A percentile compares a stretch with the other conserved stretches of the same genome.
Evolutionary conservation across 805 yeast genomes (phyloP).

Genomic region (Citeromyces matritensis): DNA sequence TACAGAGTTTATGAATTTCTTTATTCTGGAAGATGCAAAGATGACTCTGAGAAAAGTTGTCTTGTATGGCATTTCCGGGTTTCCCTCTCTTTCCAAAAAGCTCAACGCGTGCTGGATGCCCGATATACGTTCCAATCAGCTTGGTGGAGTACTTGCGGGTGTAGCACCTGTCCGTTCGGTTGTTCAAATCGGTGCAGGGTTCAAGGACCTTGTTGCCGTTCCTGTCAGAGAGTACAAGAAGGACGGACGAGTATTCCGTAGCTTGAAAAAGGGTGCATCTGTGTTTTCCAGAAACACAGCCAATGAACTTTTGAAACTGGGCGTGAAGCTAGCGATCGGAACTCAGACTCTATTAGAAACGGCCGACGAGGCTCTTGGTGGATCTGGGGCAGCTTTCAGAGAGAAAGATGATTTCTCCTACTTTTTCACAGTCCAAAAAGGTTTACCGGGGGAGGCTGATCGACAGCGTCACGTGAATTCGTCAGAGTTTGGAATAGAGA

Average conservation of each 20-base stretch:
- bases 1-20: constrained; percentile 77
- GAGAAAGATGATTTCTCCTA: constrained; percentile 1
- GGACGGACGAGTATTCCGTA: constrained; percentile 55
- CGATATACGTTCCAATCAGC: constrained; percentile 68
- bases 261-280: constrained; percentile 62
- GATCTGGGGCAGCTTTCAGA: constrained; percentile 11
- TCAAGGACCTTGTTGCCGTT: constrained; percentile 55
- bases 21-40: constrained; percentile 76
- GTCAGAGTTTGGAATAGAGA: neutral
- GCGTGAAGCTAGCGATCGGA: constrained; percentile 78
- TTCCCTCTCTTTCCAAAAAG: constrained; percentile 36
- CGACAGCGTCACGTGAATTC: no score
- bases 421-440: neutral
- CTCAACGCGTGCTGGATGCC: constrained; percentile 77
- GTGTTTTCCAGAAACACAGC: constrained; percentile 68
- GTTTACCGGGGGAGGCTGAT: no score
- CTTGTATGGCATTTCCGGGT: constrained; percentile 68
- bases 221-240: constrained; percentile 63
- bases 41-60: constrained; percentile 46
- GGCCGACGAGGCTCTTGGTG: constrained; percentile 70
- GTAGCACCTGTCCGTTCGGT: constrained; percentile 69
- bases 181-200: constrained; percentile 65
- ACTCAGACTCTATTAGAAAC: constrained; percentile 70
- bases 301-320: constrained; percentile 65
- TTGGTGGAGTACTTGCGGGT: constrained; percentile 72